Base-by-base conservation (phyloP, 2,329 filamentous ascomycete species). In the Pseudofabraea citricarpa region DNA sequence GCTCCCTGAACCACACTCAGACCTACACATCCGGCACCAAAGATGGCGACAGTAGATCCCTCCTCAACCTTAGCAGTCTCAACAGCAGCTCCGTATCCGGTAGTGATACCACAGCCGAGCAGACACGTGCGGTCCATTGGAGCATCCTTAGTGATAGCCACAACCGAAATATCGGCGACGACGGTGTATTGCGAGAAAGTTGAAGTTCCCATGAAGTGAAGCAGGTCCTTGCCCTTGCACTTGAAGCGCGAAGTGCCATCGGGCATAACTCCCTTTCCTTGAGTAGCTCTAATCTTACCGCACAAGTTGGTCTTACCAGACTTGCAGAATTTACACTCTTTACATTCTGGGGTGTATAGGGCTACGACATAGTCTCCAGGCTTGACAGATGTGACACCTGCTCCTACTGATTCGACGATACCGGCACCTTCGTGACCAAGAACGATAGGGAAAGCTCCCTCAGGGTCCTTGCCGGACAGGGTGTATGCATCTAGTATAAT, bases 131-230 rank as follows among this genome's bases (percentile, higher is more conserved):
- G 83, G 76, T 98, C 93, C 82, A 96, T 95, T 49, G 89, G 87
- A 12, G 93, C 93, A 59, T 95, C 83, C 48, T 81, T 78, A 58
- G 90, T 90, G 56, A 98, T 90, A 50, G 90, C 86, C 21, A 98
- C 93, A 45, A 96, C 93, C 38, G 90, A 96, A 70, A 98, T 97
- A 68, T 98, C 93, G 65, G 93, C 91, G 27, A 98, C 89, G 53
- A 98, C 93, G 45, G 93, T 97, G 74, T 95, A 98, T 72, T 98
- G 93, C 23, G 89, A 95, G 77, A 98, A 98, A 57, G 93, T 98
- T 27, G 90, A 96, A 44, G 89, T 95, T 60, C 93, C 93, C 93
- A 98, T 98, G 75, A 97, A 98, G 74, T 97, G 93, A 46, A 97
- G 81, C 49, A 98, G 78, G 59, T 95, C 87, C 73, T 96, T 85